These are phyloP conservation scores for Beta corolliflora DNA, from an alignment of 179 eudicot genomes.

Conservation along the genomic window DNA sequence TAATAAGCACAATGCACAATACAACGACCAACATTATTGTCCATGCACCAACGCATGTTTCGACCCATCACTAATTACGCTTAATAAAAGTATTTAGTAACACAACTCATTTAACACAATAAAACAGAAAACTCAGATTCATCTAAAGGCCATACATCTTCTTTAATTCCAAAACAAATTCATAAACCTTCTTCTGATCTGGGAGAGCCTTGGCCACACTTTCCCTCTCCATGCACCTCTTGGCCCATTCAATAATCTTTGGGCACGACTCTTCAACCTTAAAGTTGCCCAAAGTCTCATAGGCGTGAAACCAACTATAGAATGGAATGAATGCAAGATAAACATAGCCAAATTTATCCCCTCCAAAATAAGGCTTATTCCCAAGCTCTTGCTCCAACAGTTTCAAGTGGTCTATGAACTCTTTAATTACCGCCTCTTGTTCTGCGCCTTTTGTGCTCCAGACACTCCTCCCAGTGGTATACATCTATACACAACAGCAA, in stretches of 20 bases:
- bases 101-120: no score
- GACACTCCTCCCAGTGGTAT: no score
- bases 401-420: constrained; percentile 31
- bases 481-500: no score
- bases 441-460: constrained; percentile 34
- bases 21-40: no score
- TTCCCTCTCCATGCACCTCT: constrained; percentile 46
- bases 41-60: no score
- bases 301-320: constrained; percentile 30
- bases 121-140: no score
- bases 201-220: constrained; percentile 50
- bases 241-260: constrained; percentile 48
- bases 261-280: constrained; percentile 48
- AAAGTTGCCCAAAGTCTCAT: constrained; percentile 38
- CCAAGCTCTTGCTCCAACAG: constrained; percentile 43
- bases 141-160: constrained; percentile 11
- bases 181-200: constrained; percentile 37
- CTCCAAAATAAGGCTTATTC: constrained; percentile 42
- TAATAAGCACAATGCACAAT: no score
- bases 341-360: constrained; percentile 36
- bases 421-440: constrained; percentile 38
- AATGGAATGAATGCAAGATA: constrained; percentile 21
- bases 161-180: constrained; percentile 27
- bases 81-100: no score
- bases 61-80: no score